A percentile compares a stretch with the other conserved stretches of the same genome.
Conservation (phyloP, 139 green algal species). For the Chlorella sorokiniana region DNA sequence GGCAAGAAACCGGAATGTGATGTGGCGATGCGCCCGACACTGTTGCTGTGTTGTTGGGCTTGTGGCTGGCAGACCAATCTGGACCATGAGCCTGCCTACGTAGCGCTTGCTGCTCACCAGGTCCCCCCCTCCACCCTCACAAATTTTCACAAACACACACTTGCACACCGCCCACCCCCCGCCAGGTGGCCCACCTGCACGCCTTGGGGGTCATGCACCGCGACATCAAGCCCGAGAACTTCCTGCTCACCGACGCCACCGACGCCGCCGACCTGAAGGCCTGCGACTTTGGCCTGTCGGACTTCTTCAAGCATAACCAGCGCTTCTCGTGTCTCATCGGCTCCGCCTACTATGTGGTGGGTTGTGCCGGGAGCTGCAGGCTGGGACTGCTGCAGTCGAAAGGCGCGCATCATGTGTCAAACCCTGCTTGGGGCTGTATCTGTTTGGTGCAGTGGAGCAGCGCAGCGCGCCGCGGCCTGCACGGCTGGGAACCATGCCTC, state of each 20-base stretch:
- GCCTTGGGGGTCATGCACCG: conserved; percentile 55
- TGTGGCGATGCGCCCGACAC: neutral
- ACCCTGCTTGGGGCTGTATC: too few species aligned
- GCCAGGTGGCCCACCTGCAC: conserved; percentile 65
- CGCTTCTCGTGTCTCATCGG: conserved; percentile 26
- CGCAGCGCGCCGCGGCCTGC: too few species aligned
- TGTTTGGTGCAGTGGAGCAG: too few species aligned
- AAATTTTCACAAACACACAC: neutral
- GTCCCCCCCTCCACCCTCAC: too few species aligned
- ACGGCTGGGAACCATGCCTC: too few species aligned
- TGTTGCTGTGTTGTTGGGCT: neutral
- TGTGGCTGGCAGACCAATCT: neutral
- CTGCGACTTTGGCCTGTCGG: conserved; percentile 79
- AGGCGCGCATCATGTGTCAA: too few species aligned
- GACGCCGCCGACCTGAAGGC: conserved; percentile 47
- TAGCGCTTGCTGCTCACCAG: neutral
- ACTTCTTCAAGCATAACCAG: conserved; percentile 63
- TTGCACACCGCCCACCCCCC: neutral
- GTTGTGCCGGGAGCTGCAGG: conserved; percentile 4
- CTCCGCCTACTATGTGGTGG: conserved; percentile 76
- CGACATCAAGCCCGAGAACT: conserved; percentile 82
- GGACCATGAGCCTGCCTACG: neutral
- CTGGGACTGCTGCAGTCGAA: too few species aligned
- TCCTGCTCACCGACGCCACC: conserved; percentile 44
- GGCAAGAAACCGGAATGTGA: neutral